phyloP scores from a whole-genome alignment of 2,329 filamentous ascomycete species.

The Neocatenulostroma microsporum region DNA sequence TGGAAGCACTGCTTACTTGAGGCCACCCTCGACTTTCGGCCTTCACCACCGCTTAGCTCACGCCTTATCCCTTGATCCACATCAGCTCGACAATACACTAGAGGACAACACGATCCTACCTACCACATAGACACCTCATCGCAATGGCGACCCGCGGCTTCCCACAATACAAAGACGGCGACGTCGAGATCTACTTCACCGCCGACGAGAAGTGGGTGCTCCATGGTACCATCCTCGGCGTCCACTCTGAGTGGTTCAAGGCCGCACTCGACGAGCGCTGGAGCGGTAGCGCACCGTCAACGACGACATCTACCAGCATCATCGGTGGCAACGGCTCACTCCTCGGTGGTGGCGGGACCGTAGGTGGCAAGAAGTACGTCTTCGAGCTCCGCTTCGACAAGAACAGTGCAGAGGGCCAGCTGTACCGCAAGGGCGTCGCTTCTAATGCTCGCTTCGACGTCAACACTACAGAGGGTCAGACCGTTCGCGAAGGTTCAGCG shows the following conservation, averaged over 20 bases:
- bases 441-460: neutral
- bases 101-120: no score
- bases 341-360: neutral
- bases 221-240: neutral
- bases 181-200: neutral
- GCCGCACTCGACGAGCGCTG: neutral
- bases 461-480: neutral
- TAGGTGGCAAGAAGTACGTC: neutral
- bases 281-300: neutral
- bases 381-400: neutral
- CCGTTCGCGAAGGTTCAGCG: neutral
- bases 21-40: no score
- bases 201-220: slow-evolving; percentile 1
- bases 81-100: no score
- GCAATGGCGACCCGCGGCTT: slow-evolving; percentile 1
- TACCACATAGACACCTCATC: no score
- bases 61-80: no score
- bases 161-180: slow-evolving; percentile 1
- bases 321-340: neutral
- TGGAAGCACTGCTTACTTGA: no score
- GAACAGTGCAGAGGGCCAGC: neutral
- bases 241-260: slow-evolving; percentile 1
- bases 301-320: neutral
- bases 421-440: neutral
- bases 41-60: no score